These are phyloP conservation scores for Harringtonia lauricola DNA, from an alignment of 2,329 filamentous ascomycete species.

Conservation along the genomic window DNA sequence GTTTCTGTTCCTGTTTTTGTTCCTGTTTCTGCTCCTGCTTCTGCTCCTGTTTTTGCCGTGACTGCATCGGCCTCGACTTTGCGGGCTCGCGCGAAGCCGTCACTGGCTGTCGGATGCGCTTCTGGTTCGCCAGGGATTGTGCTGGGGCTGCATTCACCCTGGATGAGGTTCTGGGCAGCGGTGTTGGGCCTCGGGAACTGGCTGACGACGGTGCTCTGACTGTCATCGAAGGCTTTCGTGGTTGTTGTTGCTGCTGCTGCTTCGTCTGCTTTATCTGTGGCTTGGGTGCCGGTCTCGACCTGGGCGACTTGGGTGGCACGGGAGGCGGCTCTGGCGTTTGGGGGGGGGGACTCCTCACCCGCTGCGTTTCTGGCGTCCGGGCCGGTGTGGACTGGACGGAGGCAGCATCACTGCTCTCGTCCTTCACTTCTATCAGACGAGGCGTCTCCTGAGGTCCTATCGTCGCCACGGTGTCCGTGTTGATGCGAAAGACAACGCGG, in stretches of 20 bases:
- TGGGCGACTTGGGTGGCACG: neutral
- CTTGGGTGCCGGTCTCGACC: too few relatives aligned
- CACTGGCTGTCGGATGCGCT: slow-evolving; percentile 28
- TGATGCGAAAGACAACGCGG: slow-evolving; percentile 44
- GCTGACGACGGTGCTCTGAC: too few relatives aligned
- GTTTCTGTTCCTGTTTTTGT: too few relatives aligned
- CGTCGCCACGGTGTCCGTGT: slow-evolving; percentile 1
- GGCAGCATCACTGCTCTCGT: too few relatives aligned
- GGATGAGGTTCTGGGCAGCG: slow-evolving; percentile 5
- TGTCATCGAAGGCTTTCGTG: too few relatives aligned
- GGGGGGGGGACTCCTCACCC: neutral
- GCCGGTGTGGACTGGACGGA: too few relatives aligned
- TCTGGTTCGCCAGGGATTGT: slow-evolving; percentile 31
- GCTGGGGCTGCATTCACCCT: neutral
- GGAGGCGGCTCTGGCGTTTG: neutral
- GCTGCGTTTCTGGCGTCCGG: too few relatives aligned
- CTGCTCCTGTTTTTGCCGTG: neutral
- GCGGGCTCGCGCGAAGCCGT: slow-evolving; percentile 1
- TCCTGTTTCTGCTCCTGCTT: neutral
- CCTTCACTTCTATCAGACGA: neutral
- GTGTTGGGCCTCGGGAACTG: neutral
- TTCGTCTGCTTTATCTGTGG: too few relatives aligned
- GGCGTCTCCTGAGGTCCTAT: neutral
- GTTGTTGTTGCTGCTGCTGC: too few relatives aligned
- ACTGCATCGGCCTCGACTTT: neutral